phyloP scores from a whole-genome alignment of 2,329 filamentous ascomycete genomes.

The Daldinia sp. region DNA sequence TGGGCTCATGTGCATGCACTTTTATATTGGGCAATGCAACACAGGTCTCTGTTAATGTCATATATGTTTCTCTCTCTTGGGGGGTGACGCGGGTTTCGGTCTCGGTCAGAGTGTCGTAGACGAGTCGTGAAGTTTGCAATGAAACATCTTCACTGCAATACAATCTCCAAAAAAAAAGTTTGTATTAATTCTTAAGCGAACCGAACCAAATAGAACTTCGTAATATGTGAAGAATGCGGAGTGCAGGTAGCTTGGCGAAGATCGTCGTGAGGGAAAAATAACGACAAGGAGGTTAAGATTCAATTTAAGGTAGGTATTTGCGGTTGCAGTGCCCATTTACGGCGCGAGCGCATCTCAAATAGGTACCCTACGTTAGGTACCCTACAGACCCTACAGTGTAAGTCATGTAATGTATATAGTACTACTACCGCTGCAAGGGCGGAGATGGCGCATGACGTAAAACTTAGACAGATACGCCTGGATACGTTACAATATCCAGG shows the following conservation, averaged over 20 bases:
- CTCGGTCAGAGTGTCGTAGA: conserved; percentile 26
- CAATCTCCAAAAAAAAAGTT: background rate
- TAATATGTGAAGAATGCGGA: conserved; percentile 17
- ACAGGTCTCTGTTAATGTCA: background rate
- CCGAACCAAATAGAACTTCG: background rate
- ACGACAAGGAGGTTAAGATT: conserved; percentile 14
- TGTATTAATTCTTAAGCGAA: conserved; percentile 1
- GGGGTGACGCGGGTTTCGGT: conserved; percentile 26
- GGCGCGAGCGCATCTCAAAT: conserved; percentile 4
- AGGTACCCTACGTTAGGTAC: background rate
- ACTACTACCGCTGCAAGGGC: conserved; percentile 33
- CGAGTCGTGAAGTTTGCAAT: conserved; percentile 19
- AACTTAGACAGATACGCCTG: background rate
- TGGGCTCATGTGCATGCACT: background rate
- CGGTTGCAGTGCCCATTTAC: conserved; percentile 6
- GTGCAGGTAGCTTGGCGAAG: conserved; percentile 18
- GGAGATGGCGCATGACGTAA: conserved; percentile 33
- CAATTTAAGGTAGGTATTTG: conserved; percentile 31
- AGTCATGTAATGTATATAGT: conserved; percentile 3
- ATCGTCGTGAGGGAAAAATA: conserved; percentile 31
- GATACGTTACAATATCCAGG: background rate
- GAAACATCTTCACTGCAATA: conserved; percentile 21
- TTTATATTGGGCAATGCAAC: background rate
- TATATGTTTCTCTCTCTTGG: background rate
- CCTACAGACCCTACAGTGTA: background rate